Evolutionary conservation across 768 basidiomycete species (phyloP), one percentile per base, ranked within the genome.

Genomic region (Rhodosporidiobolus sp.): DNA sequence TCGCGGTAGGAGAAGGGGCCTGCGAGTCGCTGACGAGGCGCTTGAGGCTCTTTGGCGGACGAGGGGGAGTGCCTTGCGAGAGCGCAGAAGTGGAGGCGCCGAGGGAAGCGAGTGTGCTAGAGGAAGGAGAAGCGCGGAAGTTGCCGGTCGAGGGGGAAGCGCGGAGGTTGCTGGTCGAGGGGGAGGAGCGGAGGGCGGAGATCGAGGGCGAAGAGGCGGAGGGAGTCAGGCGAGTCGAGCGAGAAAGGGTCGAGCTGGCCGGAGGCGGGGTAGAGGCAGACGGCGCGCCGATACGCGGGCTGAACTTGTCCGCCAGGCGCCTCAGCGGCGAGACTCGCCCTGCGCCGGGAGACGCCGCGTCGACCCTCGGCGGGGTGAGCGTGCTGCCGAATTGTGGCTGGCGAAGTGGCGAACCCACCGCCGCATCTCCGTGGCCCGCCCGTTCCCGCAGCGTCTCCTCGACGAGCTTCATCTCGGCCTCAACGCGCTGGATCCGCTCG

Each of bases 401-500:
- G 22, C 43, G 46, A 26, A 43, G 22, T 32, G 24, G 9, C 34
- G 22, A 52, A 32, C 22, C 50, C 22, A 24, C 28, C 10, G 45
- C 26, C 35, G 5, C 14, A 14, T 49, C 26, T 5, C 52, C 62
- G 3, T 45, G 34, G 22, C 48, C 66, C 16, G 62, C 63, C 28
- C 45, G 43, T 24, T 67, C 73, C 32, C 43, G 24, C 52, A 73
- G 68, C n/a, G 43, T 53, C 32, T 63, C 62, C 48, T 76, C 75
- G 46, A 72, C 61, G 0, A 45, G 35, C 14, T 11, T 55, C 90
- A 96, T 90, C 73, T 94, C 92, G 35, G 84, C 82, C 76, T 94
- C 92, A 19, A 91, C 91, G 67, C 90, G 84, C 30, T 85, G 78
- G 76, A 96, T 92, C 62, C 91, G 87, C 65, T 92, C 90, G 73